Base-by-base conservation (phyloP, 2,329 filamentous ascomycete species). In the Pestalotiopsis sp. region DNA sequence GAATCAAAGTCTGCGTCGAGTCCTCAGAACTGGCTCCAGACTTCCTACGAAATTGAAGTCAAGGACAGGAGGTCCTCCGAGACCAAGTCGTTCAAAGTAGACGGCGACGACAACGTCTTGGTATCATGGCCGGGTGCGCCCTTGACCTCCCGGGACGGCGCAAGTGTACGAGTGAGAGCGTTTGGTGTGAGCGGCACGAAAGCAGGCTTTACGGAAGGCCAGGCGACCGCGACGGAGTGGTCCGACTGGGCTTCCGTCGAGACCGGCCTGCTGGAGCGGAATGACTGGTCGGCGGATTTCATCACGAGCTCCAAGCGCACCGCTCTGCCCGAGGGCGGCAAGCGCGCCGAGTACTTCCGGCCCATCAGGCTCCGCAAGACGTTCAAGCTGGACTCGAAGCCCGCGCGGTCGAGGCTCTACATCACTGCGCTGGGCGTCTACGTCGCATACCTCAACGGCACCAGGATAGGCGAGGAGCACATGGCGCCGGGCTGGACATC, bases 401-500 rank as follows among this genome's bases (percentile, higher is more conserved):
- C 40, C 22, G n/a, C 35, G 4, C 64, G 20, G 26, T 78, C 78
- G 1, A 70, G 76, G 11, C 69, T 81, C 2, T 81, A 81, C 66
- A 74, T 80, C 64, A 80, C 79, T 0, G 75, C 75, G 1, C 71
- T 78, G 17, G 80, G 80, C 4, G 74, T 81, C 2, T 83, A 78
- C 68, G 71, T 75, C n/a, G 78, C 75, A 0, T 76, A 74, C 11
- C 75, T 83, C 68, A 83, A 83, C 68, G 80, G 80, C 1, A 69
- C 69, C 22, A 69, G 67, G 4, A 75, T 80, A 4, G 74, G 74
- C 0, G 74, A 78, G 59, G 68, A 72, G 38, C 69, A 70, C 44
- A 74, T 82, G 73, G 78, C 81, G 26, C 82, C 82, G 0, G 82
- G 82, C 0, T 85, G 82, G 80, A 80, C 79, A 4, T 78, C 77